phyloP scores from a whole-genome alignment of 78 protist species.

The Planoprotostelium fungivorum region DNA sequence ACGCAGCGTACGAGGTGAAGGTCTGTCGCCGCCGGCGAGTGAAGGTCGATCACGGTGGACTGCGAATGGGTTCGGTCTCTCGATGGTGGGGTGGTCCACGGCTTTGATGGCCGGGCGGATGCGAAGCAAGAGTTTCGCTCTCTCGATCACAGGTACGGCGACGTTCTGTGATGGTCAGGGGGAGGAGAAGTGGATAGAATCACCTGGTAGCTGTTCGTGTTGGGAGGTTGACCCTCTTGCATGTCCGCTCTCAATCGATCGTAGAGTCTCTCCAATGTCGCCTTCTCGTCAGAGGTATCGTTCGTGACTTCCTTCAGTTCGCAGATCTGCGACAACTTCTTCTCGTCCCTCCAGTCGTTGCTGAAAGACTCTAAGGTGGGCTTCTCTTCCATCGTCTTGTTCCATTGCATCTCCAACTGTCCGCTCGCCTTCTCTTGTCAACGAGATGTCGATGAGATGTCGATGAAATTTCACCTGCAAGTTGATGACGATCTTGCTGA shows the following conservation, averaged over 20 bases:
- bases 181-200: neutral
- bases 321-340: neutral
- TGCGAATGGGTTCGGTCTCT: neutral
- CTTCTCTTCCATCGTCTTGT: neutral
- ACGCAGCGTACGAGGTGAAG: neutral
- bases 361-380: neutral
- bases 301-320: neutral
- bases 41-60: neutral
- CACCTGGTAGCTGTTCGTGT: neutral
- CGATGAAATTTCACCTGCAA: neutral
- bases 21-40: neutral
- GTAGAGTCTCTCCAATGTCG: neutral
- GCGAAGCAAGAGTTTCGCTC: neutral
- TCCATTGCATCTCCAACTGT: neutral
- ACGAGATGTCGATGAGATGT: neutral
- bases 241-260: neutral
- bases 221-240: neutral
- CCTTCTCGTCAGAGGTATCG: neutral
- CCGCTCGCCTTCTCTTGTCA: neutral
- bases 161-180: neutral
- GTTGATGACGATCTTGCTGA: neutral
- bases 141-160: neutral
- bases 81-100: neutral
- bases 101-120: neutral
- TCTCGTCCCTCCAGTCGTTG: neutral